Percentiles rank a stretch among this genome's conserved stretches.
phyloP scores from a whole-genome alignment of 176 grass and related monocot genomes.

The Thalia dealbata region DNA sequence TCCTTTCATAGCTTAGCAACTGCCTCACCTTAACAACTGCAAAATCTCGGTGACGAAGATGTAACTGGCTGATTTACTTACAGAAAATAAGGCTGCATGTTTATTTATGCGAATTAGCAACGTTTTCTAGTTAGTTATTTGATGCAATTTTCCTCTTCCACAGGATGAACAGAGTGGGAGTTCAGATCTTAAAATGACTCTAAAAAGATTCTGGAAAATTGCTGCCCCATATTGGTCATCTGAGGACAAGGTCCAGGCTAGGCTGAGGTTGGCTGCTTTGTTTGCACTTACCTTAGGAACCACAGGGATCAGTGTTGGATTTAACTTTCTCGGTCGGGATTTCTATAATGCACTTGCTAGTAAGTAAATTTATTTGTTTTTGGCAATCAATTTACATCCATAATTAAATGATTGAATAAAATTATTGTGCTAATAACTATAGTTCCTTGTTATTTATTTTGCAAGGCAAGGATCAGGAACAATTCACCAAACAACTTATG shows the following conservation, averaged over 20 bases:
- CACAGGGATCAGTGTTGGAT: conserved; percentile 89
- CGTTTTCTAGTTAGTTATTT: neutral
- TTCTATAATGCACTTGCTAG: conserved; percentile 95
- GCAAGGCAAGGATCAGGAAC: conserved; percentile 94
- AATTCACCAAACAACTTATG: conserved; percentile 75
- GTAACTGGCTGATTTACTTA: too few species aligned
- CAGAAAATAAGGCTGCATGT: too few species aligned
- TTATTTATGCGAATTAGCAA: too few species aligned
- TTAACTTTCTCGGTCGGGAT: conserved; percentile 85
- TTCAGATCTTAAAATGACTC: conserved; percentile 50
- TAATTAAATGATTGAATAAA: neutral
- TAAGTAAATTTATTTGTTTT: conserved; percentile 23
- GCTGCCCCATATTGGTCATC: conserved; percentile 89
- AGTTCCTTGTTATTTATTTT: conserved; percentile 36
- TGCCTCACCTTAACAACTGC: too few species aligned
- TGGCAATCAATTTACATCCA: neutral
- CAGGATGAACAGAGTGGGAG: conserved; percentile 33
- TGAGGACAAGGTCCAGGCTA: conserved; percentile 82
- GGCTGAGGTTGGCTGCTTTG: conserved; percentile 68
- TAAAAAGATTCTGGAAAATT: conserved; percentile 90
- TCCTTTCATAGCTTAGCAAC: too few species aligned
- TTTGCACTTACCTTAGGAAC: conserved; percentile 80
- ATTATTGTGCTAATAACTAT: conserved; percentile 19
- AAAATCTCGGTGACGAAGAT: too few species aligned
- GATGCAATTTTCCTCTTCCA: neutral